A percentile compares a stretch with the other conserved stretches of the same genome.
These are phyloP conservation scores for Suillus occidentalis DNA, from an alignment of 768 basidiomycete species.

Conservation along the genomic window DNA sequence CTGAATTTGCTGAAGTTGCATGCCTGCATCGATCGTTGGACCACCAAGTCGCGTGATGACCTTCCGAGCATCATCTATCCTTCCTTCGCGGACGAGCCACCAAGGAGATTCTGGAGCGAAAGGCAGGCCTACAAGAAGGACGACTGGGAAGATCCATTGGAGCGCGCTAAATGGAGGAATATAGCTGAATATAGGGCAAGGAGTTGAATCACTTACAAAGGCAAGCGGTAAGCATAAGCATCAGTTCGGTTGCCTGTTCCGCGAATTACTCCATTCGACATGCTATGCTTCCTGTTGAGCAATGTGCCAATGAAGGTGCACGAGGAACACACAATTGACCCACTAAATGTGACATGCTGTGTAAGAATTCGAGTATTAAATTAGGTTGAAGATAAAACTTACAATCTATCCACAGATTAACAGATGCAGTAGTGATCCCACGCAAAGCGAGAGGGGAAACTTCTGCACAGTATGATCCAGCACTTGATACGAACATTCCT, in stretches of 20 bases:
- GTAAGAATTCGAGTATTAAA: neutral
- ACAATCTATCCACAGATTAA: conserved; percentile 28
- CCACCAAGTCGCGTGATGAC: conserved; percentile 22
- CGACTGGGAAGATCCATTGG: conserved; percentile 34
- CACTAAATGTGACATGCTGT: conserved; percentile 12
- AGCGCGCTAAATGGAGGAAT: conserved; percentile 19
- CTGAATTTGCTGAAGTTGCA: conserved; percentile 23
- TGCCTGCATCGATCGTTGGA: conserved; percentile 23
- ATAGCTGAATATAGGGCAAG: neutral
- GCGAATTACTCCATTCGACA: conserved; percentile 25
- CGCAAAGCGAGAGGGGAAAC: conserved; percentile 29
- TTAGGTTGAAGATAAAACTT: conserved; percentile 2
- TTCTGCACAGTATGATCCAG: conserved; percentile 27
- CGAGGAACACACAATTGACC: conserved; percentile 22
- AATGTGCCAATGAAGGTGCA: neutral
- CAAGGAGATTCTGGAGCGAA: conserved; percentile 34
- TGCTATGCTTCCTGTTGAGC: conserved; percentile 10
- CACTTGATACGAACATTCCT: conserved; percentile 27
- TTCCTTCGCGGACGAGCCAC: conserved; percentile 35
- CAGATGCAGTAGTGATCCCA: conserved; percentile 24
- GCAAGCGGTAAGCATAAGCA: conserved; percentile 26
- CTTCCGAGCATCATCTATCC: conserved; percentile 23
- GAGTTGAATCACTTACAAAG: conserved; percentile 20
- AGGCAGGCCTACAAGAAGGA: conserved; percentile 30
- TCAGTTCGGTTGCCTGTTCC: conserved; percentile 24